Evolutionary conservation across 2,329 filamentous ascomycete genomes (phyloP).

Genomic region (Tolypocladium endophyticum): DNA sequence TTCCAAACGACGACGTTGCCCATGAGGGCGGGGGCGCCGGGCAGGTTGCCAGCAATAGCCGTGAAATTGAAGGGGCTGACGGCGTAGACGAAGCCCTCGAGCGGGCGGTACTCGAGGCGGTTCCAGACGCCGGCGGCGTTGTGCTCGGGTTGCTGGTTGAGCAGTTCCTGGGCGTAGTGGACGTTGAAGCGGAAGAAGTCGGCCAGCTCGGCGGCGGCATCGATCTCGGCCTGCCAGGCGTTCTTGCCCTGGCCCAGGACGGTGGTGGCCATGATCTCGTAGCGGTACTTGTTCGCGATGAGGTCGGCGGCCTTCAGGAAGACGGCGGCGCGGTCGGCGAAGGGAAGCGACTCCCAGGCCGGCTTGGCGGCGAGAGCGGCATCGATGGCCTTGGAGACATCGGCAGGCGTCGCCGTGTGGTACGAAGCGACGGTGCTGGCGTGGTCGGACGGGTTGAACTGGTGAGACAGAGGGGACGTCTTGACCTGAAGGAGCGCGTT

Average conservation of each 20-base stretch:
- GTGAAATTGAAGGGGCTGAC: slow-evolving; percentile 97
- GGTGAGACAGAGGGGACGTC: slow-evolving; percentile 53
- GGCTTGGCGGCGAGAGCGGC: slow-evolving; percentile 77
- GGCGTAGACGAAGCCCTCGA: slow-evolving; percentile 93
- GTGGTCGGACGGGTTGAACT: slow-evolving; percentile 78
- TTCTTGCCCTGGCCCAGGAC: slow-evolving; percentile 98
- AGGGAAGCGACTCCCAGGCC: slow-evolving; percentile 77
- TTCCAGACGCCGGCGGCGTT: slow-evolving; percentile 85
- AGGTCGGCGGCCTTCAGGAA: slow-evolving; percentile 95
- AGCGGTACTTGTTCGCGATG: slow-evolving; percentile 84
- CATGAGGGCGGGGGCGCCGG: slow-evolving; percentile 73
- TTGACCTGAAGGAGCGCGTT: slow-evolving; percentile 41
- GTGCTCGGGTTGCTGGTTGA: slow-evolving; percentile 76
- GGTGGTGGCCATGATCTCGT: slow-evolving; percentile 91
- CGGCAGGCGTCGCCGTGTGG: slow-evolving; percentile 65
- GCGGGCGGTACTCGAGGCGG: slow-evolving; percentile 74
- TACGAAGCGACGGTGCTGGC: slow-evolving; percentile 68
- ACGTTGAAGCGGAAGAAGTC: slow-evolving; percentile 96
- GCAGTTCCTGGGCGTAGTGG: slow-evolving; percentile 84
- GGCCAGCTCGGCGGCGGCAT: slow-evolving; percentile 80
- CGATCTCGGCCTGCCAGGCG: slow-evolving; percentile 98
- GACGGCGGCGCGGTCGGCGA: slow-evolving; percentile 81
- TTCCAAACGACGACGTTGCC: slow-evolving; percentile 97
- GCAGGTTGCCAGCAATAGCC: slow-evolving; percentile 81
- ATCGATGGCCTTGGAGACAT: slow-evolving; percentile 73